Evolutionary conservation across 768 basidiomycete species (phyloP), one percentile per base, ranked within the genome.

Genomic region (Erythrobasidium yunnanense): DNA sequence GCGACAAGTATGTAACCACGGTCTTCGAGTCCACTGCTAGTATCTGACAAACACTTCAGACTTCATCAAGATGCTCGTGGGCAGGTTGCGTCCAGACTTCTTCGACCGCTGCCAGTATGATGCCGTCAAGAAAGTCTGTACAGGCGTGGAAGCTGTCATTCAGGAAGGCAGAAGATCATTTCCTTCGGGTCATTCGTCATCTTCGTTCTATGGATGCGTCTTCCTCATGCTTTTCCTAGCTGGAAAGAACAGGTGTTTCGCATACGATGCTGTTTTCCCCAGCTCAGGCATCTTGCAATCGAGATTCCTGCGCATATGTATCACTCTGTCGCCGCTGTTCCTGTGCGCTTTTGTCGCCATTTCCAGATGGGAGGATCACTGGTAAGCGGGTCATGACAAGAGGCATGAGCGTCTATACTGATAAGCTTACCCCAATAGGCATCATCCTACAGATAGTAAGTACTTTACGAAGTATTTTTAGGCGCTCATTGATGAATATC

Each of bases 201-300:
- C 67, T 1, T 50, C 72, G 4, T 71, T 67, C 50, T 70, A 68
- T 38, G 71, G 66, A 17, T 47, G 69, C 30, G 20, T 69, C 45
- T 69, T 69, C 58, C 62, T 72, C n/a, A 2, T 66, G 1, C 65
- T 71, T 13, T 71, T 71, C 67, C 50, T 69, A 4, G 65, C 69
- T 1, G 66, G 68, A n/a, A 70, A 72, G 54, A 70, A 67, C 35
- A 70, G 69, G 29, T 69, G 66, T 15, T 70, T 71, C 68, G 68
- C 70, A 17, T 58, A 70, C 55, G 51, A 66, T n/a, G 60, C 68
- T 18, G 34, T 54, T 2, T 60, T 67, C 47, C 58, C 69, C 11
- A 50, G 66, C 51, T 67, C 57, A 45, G 68, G 54, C 51, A 54
- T 69, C 52, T 25, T 68, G 53, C 35, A 65, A 27, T 71, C 73